Base-by-base conservation (phyloP, 1,139 yeast genomes). In the Hyphopichia fennica region DNA sequence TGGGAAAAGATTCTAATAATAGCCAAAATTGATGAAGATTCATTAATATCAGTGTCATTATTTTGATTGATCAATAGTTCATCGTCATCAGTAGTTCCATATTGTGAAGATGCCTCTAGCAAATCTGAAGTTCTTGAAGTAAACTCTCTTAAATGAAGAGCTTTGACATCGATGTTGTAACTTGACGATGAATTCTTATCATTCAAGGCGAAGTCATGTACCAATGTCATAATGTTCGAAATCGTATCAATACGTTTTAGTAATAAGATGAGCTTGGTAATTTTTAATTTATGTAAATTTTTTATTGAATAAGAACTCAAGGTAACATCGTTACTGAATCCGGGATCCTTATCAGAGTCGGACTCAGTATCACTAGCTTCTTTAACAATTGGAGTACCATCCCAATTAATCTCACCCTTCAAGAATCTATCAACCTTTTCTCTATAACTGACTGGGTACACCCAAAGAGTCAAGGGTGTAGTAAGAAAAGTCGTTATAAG, bases 401-500 rank as follows among this genome's bases (percentile, higher is more conserved):
- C 74, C 72, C 74, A 67, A 39, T 63, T 65, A 40, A 67, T 63
- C 46, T 72, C 78, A 1, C 72, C 73, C 14, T 62, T 65, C 40
- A 68, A 52, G 49, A 33, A 23, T 38, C 54, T 60, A 37, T 69
- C 70, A 30, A 79, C 73, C 50, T 75, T 70, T 43, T 75, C 79
- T 52, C 90, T 72, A 58, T 83, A 83, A 22, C 75, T 63, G 4
- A 70, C 70, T 1, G 95, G 90, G 53, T 84, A 85, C 2, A 72
- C 65, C 58, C 69, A 59, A 37, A 79, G 60, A 0, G 93, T 78
- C 53, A 86, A 62, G 2, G 95, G 95, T 1, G 95, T 84, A 1
- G 95, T 87, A 18, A 80, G 62, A 52, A 86, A 84, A 0, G 95
- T 87, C 1, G 89, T 77, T 1, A 84, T 75, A 45, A 87, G 69